phyloP scores from a whole-genome alignment of 257 asterid genomes.

The Linaria vulgaris region DNA sequence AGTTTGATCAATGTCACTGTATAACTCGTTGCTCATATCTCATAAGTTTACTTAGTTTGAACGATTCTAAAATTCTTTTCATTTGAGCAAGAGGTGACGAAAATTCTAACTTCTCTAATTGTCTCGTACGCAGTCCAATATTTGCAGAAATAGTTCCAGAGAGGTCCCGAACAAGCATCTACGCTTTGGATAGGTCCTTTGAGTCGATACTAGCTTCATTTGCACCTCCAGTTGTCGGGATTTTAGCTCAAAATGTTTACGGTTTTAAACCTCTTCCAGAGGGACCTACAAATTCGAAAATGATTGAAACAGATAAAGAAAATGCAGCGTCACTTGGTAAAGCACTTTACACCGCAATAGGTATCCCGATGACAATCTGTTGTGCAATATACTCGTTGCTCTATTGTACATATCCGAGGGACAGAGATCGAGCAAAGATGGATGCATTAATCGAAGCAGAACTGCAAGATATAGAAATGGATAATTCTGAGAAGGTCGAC shows the following conservation, averaged over 20 bases:
- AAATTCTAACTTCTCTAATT: not conserved
- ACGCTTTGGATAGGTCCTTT: slow-evolving; percentile 75
- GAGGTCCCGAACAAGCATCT: slow-evolving; percentile 74
- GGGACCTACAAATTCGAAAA: slow-evolving; percentile 39
- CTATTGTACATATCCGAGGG: slow-evolving; percentile 75
- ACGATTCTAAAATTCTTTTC: not conserved
- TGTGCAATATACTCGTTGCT: slow-evolving; percentile 68
- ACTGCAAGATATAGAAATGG: slow-evolving; percentile 46
- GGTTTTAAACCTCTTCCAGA: slow-evolving; percentile 63
- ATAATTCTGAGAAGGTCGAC: slow-evolving; percentile 28
- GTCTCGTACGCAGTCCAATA: slow-evolving; percentile 55
- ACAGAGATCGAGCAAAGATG: slow-evolving; percentile 82
- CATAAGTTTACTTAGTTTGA: too few species aligned
- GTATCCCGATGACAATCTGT: slow-evolving; percentile 71
- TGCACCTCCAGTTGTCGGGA: slow-evolving; percentile 86
- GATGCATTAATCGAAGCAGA: slow-evolving; percentile 58
- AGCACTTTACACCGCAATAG: slow-evolving; percentile 89
- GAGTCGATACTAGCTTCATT: slow-evolving; percentile 82
- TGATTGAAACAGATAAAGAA: slow-evolving; percentile 58
- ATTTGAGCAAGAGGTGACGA: not conserved
- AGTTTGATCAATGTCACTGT: slow-evolving; percentile 3
- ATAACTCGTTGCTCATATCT: too few species aligned
- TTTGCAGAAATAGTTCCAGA: slow-evolving; percentile 87
- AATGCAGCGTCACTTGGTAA: slow-evolving; percentile 84
- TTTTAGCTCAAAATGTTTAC: slow-evolving; percentile 61